These are phyloP conservation scores for Dichotomocladium elegans DNA, from an alignment of 371 early-diverging fungal species.

Conservation along the genomic window DNA sequence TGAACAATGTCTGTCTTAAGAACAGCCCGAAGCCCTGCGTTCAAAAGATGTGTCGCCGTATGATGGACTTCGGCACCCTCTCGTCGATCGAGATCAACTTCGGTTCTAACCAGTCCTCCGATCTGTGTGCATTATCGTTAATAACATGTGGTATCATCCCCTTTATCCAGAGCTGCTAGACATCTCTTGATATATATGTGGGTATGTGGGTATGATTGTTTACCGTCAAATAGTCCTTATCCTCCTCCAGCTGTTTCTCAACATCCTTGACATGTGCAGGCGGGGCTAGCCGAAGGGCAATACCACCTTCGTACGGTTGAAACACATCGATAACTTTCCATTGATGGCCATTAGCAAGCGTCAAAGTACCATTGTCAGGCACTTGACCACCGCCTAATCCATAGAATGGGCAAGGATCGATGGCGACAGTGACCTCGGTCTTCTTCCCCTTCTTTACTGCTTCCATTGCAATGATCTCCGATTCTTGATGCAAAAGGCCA, in stretches of 20 bases:
- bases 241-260: slow-evolving; percentile 20
- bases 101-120: slow-evolving; percentile 39
- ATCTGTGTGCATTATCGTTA: too few relatives aligned
- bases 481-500: slow-evolving; percentile 38
- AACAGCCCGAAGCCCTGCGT: slow-evolving; percentile 62
- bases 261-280: slow-evolving; percentile 5
- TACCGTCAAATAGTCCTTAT: slow-evolving; percentile 40
- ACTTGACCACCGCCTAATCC: slow-evolving; percentile 76
- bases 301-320: slow-evolving; percentile 54
- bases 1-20: slow-evolving; percentile 62
- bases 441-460: slow-evolving; percentile 30
- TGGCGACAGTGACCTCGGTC: slow-evolving; percentile 43
- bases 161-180: too few relatives aligned
- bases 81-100: slow-evolving; percentile 53
- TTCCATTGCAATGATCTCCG: slow-evolving; percentile 49
- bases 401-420: slow-evolving; percentile 76
- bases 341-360: slow-evolving; percentile 40
- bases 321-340: slow-evolving; percentile 52
- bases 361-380: slow-evolving; percentile 55
- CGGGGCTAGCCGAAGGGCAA: slow-evolving; percentile 29
- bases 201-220: background rate
- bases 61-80: slow-evolving; percentile 69
- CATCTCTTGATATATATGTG: background rate
- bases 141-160: too few relatives aligned
- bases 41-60: slow-evolving; percentile 75